Base-by-base conservation (phyloP, 140 eudicot species). In the Artemisia princeps region DNA sequence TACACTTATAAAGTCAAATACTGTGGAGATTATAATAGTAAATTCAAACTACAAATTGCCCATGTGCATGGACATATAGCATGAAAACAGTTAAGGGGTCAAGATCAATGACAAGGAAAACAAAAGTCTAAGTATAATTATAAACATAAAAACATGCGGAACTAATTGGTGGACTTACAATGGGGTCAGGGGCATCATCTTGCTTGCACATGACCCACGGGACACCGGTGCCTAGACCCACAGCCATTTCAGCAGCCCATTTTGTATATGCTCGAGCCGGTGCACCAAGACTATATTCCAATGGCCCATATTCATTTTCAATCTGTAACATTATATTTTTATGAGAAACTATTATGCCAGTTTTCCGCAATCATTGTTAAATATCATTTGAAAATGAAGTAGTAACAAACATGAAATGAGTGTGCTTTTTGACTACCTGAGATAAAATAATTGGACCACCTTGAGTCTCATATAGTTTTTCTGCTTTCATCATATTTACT, bases 191-290 rank as follows among this genome's bases (percentile, higher is more conserved):
- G 40, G 98, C 98, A 74, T 88, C 96, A 72, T 92, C 98, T 74
- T 92, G 98, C 76, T 92, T 92, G 86, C 98, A 92, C 98, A 92
- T 92, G 80, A 92, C 84, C 96, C 98, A 92, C 14, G 98, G 98
- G 20, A 92, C 98, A 54, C 96, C 98, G 14, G 98, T 92, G 46
- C 79, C 80, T 55, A 77, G 83, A 72, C 84, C 96, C 67, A 88
- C 83, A 20, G 96, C 96, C 96, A 92, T 85, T 51, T 86, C 77
- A 15, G 98, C 96, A 3, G 98, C 98, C 98, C 98, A 92, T 60
- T 82, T 72, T 1, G 96, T 46, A 60, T 92, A 92, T 40, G 96
- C 87, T 78, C 71, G 72, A 58, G 87, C 99, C 10, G 94, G 94
- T 22, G 88, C 94, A 62, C 99, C 99, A 13, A 84, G 72, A 65